These are phyloP conservation scores for Venturia pyrina DNA, from an alignment of 2,329 filamentous ascomycete species.

Conservation along the genomic window DNA sequence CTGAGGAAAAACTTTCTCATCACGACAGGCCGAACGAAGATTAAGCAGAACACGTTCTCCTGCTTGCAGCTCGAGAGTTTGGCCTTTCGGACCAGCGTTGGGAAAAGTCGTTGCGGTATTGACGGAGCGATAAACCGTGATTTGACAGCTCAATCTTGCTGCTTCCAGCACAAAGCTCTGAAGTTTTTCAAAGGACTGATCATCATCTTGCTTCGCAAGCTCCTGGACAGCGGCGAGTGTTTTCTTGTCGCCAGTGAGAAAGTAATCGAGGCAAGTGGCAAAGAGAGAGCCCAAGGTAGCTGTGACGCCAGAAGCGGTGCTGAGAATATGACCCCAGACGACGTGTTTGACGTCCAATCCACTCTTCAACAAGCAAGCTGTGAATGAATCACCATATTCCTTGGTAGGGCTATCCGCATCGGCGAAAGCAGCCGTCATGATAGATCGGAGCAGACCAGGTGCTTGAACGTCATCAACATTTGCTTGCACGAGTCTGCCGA, in stretches of 20 bases:
- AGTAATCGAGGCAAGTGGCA: slow-evolving; percentile 63
- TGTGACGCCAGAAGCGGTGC: slow-evolving; percentile 55
- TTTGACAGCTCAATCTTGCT: slow-evolving; percentile 55
- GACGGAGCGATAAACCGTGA: slow-evolving; percentile 50
- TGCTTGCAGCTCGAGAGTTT: slow-evolving; percentile 39
- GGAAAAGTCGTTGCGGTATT: slow-evolving; percentile 38
- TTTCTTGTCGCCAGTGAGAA: slow-evolving; percentile 36
- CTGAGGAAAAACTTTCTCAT: slow-evolving; percentile 50
- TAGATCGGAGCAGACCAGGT: slow-evolving; percentile 40
- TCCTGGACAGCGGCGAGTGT: slow-evolving; percentile 41
- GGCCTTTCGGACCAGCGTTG: slow-evolving; percentile 24
- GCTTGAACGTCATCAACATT: slow-evolving; percentile 53
- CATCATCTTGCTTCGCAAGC: slow-evolving; percentile 43
- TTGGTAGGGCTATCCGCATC: slow-evolving; percentile 42
- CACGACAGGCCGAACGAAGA: slow-evolving; percentile 39
- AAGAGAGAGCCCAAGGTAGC: slow-evolving; percentile 65
- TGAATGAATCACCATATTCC: slow-evolving; percentile 54
- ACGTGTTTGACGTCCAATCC: slow-evolving; percentile 56
- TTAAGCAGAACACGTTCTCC: slow-evolving; percentile 55
- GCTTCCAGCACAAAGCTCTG: slow-evolving; percentile 64
- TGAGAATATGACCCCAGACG: slow-evolving; percentile 60
- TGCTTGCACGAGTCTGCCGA: slow-evolving; percentile 52
- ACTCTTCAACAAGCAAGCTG: slow-evolving; percentile 53
- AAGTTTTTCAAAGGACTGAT: slow-evolving; percentile 52
- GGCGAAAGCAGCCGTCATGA: slow-evolving; percentile 30